Evolutionary conservation across 768 basidiomycete genomes (phyloP), one percentile per base, ranked within the genome.

Genomic region (Leucocoprinus sp.): DNA sequence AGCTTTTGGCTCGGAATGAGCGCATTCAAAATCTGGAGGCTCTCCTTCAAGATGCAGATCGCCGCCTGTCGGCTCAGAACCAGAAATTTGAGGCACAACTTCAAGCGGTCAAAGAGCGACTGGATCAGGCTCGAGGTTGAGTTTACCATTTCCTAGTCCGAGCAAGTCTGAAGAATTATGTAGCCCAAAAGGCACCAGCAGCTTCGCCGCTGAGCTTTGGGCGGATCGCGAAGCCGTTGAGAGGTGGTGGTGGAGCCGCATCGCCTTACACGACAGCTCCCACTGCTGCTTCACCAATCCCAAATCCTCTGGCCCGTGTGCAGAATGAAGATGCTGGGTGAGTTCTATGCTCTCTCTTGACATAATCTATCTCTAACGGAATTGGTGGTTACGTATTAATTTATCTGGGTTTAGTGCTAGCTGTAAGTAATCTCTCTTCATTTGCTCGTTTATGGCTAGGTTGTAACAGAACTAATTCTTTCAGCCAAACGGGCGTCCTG

Each of bases 11-110:
- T 28, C 82, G 96, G 46, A 97, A 97, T 59, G 96, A 98, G 64
- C 84, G 96, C 55, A 98, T 99, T 68, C 87, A 93, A 68, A 95
- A 92, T 64, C 74, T 99, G 51, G 96, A 99, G 64, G 80, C 84
- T 2, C 68, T 96, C 28, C 73, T 98, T 22, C 92, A 92, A 57
- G 92, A 93, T 55, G 91, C 95, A 35, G 93, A 98, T 67, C 84
- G 91, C 36, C 79, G 93, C 55, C 69, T 97, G 50, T 83, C 84
- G n/a, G 65, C 85, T 49, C 90, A 93, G 71, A 93, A 97, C 63
- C 82, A 89, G 74, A 96, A 93, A 66, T 95, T 93, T 67, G 93
- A 97, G 65, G 77, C 80, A 31, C 92, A 96, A 62, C 67, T 98
- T 41, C 88, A 93, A 61, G 83, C 85, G 18, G 85, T 97, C 52